Conservation (phyloP, 2,329 filamentous ascomycete genomes). For the Piedraia hortae region DNA sequence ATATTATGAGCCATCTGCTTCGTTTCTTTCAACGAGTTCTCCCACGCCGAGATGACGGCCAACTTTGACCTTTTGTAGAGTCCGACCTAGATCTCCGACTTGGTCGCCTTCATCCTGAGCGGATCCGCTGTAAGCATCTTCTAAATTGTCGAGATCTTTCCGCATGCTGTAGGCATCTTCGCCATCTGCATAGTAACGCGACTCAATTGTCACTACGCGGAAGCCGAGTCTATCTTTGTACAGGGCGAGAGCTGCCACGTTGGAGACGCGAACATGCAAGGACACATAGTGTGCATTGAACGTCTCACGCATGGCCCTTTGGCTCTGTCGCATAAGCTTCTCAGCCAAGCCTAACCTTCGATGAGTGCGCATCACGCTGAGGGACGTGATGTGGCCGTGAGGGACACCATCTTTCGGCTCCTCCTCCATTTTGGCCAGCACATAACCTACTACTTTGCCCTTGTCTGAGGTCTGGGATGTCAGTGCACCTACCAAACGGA, state of each 20-base stretch:
- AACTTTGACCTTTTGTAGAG: slow-evolving; percentile 46
- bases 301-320: slow-evolving; percentile 91
- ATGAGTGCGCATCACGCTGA: slow-evolving; percentile 93
- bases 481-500: neutral
- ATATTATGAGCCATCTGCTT: slow-evolving; percentile 1
- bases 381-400: slow-evolving; percentile 85
- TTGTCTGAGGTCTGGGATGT: slow-evolving; percentile 39
- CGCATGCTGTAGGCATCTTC: slow-evolving; percentile 92
- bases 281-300: slow-evolving; percentile 81
- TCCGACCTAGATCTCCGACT: slow-evolving; percentile 13
- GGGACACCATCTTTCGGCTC: slow-evolving; percentile 72
- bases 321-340: slow-evolving; percentile 89
- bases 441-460: slow-evolving; percentile 93
- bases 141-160: slow-evolving; percentile 40
- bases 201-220: slow-evolving; percentile 58
- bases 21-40: slow-evolving; percentile 34
- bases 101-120: slow-evolving; percentile 17
- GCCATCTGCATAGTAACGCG: slow-evolving; percentile 89
- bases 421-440: slow-evolving; percentile 99
- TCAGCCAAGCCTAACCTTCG: slow-evolving; percentile 74
- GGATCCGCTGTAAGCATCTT: slow-evolving; percentile 10
- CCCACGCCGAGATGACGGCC: slow-evolving; percentile 52
- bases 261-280: slow-evolving; percentile 83
- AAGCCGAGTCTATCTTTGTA: slow-evolving; percentile 86
- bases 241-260: slow-evolving; percentile 66